Conservation (phyloP, 2,329 filamentous ascomycete genomes). For the Claviceps maximensis region DNA sequence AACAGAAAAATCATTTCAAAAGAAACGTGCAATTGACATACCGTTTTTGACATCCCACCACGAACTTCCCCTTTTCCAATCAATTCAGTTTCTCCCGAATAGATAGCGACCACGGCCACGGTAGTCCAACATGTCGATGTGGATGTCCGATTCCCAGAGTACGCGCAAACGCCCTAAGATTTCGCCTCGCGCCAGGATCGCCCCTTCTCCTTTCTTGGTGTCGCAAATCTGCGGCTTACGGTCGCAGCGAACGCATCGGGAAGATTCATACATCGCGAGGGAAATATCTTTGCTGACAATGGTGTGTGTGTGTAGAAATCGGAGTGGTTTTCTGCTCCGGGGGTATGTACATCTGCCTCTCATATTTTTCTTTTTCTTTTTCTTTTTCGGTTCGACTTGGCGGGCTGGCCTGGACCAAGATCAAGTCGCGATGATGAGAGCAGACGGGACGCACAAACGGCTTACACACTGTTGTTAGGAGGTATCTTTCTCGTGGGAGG, state of each 20-base stretch:
- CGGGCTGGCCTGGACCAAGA: not conserved
- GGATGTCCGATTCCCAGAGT: constrained; percentile 95
- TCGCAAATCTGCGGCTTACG: not conserved
- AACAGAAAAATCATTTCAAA: not conserved
- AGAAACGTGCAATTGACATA: not conserved
- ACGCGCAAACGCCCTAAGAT: constrained; percentile 24
- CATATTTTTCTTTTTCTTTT: not conserved
- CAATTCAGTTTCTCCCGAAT: not conserved
- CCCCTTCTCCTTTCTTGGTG: not conserved
- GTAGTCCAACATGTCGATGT: constrained; percentile 54
- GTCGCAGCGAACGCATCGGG: not conserved
- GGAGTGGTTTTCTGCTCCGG: constrained; percentile 96
- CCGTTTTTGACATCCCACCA: not conserved
- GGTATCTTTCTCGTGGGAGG: constrained; percentile 91
- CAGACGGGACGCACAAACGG: constrained; percentile 11
- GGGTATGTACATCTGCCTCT: constrained; percentile 49
- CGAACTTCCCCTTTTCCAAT: not conserved
- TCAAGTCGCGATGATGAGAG: not conserved
- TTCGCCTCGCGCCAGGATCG: not conserved
- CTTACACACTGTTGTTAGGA: constrained; percentile 36
- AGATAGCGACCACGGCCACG: not conserved
- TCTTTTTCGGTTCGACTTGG: not conserved
- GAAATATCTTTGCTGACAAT: not conserved
- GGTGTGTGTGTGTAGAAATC: constrained; percentile 53
- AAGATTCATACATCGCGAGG: not conserved